Conservation (phyloP, 1,284 basidiomycete genomes). For the Cerioporus squamosus region DNA sequence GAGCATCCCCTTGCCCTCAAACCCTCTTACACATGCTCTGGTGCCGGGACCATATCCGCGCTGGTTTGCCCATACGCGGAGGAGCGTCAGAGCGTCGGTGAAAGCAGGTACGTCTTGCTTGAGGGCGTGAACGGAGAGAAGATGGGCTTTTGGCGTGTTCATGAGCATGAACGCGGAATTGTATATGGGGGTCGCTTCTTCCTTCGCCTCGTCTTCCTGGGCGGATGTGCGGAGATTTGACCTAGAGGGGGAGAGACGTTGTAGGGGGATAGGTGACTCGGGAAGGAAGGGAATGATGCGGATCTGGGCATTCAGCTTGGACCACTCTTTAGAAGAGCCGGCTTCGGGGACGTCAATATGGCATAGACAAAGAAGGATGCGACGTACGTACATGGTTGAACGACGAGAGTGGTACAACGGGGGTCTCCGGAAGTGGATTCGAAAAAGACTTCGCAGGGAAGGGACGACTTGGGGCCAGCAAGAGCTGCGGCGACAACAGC, state of each 20-base stretch:
- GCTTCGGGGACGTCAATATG: constrained; percentile 39
- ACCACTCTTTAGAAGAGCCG: constrained; percentile 60
- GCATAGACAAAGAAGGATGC: constrained; percentile 6
- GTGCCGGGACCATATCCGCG: constrained; percentile 73
- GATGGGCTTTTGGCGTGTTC: constrained; percentile 65
- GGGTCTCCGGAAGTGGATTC: constrained; percentile 67
- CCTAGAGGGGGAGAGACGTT: constrained; percentile 77
- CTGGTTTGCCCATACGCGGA: constrained; percentile 91
- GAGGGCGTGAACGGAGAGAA: constrained; percentile 73
- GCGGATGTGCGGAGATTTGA: constrained; percentile 62
- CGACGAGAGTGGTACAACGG: constrained; percentile 70
- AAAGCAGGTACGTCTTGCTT: constrained; percentile 70
- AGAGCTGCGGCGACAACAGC: constrained; percentile 79
- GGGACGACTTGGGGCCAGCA: constrained; percentile 44
- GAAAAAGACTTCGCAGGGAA: constrained; percentile 63
- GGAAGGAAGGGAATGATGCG: constrained; percentile 77
- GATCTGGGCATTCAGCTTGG: constrained; percentile 71
- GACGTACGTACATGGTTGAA: constrained; percentile 55
- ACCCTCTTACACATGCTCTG: constrained; percentile 65
- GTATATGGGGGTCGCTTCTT: constrained; percentile 73
- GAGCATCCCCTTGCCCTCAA: constrained; percentile 68
- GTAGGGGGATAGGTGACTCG: constrained; percentile 61
- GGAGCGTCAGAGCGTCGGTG: constrained; percentile 76
- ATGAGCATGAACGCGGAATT: constrained; percentile 78
- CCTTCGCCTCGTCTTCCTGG: constrained; percentile 21